Evolutionary conservation across 495 filamentous ascomycete genomes (phyloP).

Genomic region (Parathielavia hyrcaniae): DNA sequence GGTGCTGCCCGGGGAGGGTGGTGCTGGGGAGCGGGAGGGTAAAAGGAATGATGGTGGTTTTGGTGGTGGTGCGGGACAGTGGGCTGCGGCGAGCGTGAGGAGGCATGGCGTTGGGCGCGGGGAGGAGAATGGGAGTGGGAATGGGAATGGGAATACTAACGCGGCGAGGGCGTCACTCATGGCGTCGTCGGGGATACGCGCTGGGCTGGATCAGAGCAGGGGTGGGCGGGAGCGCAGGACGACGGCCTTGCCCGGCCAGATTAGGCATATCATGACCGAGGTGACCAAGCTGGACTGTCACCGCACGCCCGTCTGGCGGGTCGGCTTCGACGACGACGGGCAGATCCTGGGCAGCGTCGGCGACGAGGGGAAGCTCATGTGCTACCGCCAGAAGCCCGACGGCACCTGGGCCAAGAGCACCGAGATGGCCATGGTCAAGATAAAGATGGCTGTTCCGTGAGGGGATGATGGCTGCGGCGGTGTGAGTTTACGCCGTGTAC

Average conservation of each 20-base stretch:
- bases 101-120: conserved; percentile 4
- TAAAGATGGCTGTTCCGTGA: conserved; percentile 40
- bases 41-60: conserved; percentile 18
- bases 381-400: conserved; percentile 50
- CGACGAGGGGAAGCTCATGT: conserved; percentile 54
- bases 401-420: conserved; percentile 51
- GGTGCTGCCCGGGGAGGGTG: neutral
- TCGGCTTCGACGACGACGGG: conserved; percentile 56
- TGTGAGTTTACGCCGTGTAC: neutral
- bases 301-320: conserved; percentile 53
- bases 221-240: conserved; percentile 32
- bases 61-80: conserved; percentile 24
- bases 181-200: conserved; percentile 46
- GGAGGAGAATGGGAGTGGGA: neutral
- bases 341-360: conserved; percentile 54
- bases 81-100: conserved; percentile 24
- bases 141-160: neutral
- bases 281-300: conserved; percentile 50
- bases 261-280: conserved; percentile 43
- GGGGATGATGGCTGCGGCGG: neutral
- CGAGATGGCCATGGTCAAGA: conserved; percentile 49
- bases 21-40: conserved; percentile 12
- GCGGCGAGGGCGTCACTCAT: conserved; percentile 20
- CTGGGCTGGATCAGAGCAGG: conserved; percentile 51
- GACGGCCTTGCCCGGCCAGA: conserved; percentile 38